A percentile compares a stretch with the other conserved stretches of the same genome.
phyloP scores from a whole-genome alignment of 2,329 filamentous ascomycete genomes.

The Neophaeococcomyces aloes region DNA sequence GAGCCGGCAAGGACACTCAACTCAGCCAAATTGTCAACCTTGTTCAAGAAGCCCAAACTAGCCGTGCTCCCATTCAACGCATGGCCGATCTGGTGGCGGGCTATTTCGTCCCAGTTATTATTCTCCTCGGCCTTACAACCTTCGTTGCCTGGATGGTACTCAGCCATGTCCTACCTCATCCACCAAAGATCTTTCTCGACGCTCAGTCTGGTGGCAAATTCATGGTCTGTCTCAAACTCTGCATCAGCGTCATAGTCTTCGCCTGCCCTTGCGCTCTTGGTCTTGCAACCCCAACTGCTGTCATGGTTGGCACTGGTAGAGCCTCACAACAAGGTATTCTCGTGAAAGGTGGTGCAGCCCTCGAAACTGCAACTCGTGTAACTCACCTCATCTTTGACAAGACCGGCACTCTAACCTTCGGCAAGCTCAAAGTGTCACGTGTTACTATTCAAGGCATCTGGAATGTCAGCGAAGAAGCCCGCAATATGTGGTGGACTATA shows the following conservation, averaged over 20 bases:
- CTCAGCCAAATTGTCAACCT: slow-evolving; percentile 96
- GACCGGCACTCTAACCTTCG: slow-evolving; percentile 87
- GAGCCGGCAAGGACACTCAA: slow-evolving; percentile 88
- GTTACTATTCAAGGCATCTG: slow-evolving; percentile 57
- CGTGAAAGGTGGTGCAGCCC: slow-evolving; percentile 89
- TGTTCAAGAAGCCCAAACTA: slow-evolving; percentile 96
- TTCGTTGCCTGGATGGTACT: slow-evolving; percentile 92
- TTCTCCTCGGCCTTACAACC: slow-evolving; percentile 70
- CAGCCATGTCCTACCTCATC: slow-evolving; percentile 70
- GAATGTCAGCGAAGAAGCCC: slow-evolving; percentile 57
- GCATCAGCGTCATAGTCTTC: slow-evolving; percentile 97
- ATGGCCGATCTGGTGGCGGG: slow-evolving; percentile 85
- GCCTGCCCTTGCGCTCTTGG: slow-evolving; percentile 96
- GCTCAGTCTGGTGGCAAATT: slow-evolving; percentile 76
- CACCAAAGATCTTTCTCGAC: slow-evolving; percentile 78
- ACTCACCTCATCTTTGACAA: slow-evolving; percentile 90
- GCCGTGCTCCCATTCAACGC: slow-evolving; percentile 83
- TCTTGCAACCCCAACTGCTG: slow-evolving; percentile 86
- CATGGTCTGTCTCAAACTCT: slow-evolving; percentile 95
- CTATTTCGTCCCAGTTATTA: slow-evolving; percentile 85
- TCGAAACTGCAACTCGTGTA: slow-evolving; percentile 83
- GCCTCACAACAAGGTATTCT: slow-evolving; percentile 92
- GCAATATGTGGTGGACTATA: slow-evolving; percentile 85
- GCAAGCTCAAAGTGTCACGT: slow-evolving; percentile 85
- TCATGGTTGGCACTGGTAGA: slow-evolving; percentile 98